Evolutionary conservation across 2,329 filamentous ascomycete species (phyloP), one percentile per base, ranked within the genome.

Genomic region (Verticillium zaregamsianum): DNA sequence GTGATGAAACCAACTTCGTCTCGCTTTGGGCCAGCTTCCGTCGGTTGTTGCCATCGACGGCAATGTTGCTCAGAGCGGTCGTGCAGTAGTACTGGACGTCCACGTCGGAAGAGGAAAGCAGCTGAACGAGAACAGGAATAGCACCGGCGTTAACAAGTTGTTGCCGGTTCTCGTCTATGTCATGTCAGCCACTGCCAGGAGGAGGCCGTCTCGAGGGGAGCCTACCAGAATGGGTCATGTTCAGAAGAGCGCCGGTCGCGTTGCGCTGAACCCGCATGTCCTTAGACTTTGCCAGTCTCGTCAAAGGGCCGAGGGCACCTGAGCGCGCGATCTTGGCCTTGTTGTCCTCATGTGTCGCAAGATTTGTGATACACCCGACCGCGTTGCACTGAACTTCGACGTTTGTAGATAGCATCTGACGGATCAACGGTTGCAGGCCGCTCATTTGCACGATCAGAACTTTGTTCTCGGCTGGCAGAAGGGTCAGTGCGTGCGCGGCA

Each of bases 61-160:
- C 95, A 69, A 99, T 99, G 76, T 99, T 99, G 83, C 94, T 98
- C 62, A 99, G 86, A 14, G 95, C 95, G 5, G 95, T 99, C 20
- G 95, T 99, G 80, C 95, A 99, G 79, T 99, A 99, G 78, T 99
- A 99, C 79, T 99, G 95, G 35, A 99, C 95, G 73, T 99, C 95
- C 67, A 97, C 93, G 72, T 99, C 95, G 62, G 90, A 81, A 31
- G 95, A 98, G 9, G 92, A 93, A 55, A 99, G 88, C 28, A 99
- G 87, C 72, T 97, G 93, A 49, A 99, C 95, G 31, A 99, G 87
- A 9, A 99, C 94, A 5, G 95, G 95, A 67, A 99, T 97, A n/a
- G 95, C 95, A 65, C 94, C 94, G 55, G 95, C 95, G 68, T 96
- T 96, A 67, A 99, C 95, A 32, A 99, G 89, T 76, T 99, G 93